Percentiles rank a stretch among this genome's conserved stretches.
Conservation (phyloP, 2,329 filamentous ascomycete species). For the Capronia epimyces region DNA sequence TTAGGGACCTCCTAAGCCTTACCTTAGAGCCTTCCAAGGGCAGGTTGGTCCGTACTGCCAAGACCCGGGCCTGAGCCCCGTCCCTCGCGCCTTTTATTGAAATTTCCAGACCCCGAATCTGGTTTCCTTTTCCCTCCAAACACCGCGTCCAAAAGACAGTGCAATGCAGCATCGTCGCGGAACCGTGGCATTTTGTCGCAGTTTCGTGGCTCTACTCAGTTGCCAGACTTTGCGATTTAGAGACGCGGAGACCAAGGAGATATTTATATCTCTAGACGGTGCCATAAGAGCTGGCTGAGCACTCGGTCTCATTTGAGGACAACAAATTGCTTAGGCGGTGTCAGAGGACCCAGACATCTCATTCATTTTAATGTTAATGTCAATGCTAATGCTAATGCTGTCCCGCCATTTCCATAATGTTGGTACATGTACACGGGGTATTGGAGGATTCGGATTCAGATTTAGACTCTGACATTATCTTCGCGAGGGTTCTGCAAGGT, state of each 20-base stretch:
- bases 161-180: constrained; percentile 63
- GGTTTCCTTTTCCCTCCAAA: constrained; percentile 40
- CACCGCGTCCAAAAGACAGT: constrained; percentile 83
- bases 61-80: too few species aligned
- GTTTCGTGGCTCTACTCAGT: constrained; percentile 51
- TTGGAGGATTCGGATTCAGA: too few species aligned
- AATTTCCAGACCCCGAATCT: too few species aligned
- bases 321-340: constrained; percentile 67
- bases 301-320: constrained; percentile 39
- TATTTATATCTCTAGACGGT: constrained; percentile 44
- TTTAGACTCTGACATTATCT: background rate
- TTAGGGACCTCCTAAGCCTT: too few species aligned
- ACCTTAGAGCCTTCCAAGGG: too few species aligned
- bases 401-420: constrained; percentile 13
- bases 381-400: constrained; percentile 7
- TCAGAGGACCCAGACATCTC: constrained; percentile 82
- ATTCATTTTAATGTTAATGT: constrained; percentile 33
- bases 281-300: constrained; percentile 70
- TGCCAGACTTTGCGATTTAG: constrained; percentile 61
- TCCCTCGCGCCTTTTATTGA: too few species aligned
- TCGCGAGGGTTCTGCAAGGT: constrained; percentile 24
- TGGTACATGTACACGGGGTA: constrained; percentile 13
- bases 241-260: constrained; percentile 56
- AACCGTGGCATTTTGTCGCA: constrained; percentile 64
- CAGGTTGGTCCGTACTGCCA: too few species aligned